Conservation (phyloP, 2,329 filamentous ascomycete genomes). For the Westerdykella sp. region DNA sequence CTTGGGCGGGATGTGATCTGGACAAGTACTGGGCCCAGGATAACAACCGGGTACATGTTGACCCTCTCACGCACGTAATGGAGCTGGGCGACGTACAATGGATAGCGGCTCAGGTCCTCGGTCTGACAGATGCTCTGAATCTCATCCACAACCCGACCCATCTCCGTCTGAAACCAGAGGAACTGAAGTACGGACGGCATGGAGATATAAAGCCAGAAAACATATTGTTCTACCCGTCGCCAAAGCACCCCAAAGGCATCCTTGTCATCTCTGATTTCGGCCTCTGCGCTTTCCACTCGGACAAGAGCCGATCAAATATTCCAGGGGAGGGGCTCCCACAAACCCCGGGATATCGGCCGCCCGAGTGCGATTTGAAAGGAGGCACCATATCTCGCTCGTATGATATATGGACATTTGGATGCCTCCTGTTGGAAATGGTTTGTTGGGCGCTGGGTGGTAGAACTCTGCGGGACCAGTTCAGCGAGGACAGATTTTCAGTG, state of each 20-base stretch:
- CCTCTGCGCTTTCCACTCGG: conserved; percentile 3
- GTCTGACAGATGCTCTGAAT: conserved; percentile 6
- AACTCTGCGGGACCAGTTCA: conserved; percentile 1
- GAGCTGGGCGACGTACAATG: conserved; percentile 1
- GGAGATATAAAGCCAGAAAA: conserved; percentile 8
- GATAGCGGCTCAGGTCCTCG: conserved; percentile 10
- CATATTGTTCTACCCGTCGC: conserved; percentile 4
- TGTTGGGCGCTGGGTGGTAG: conserved; percentile 11
- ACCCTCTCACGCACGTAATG: not conserved
- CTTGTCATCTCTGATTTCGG: conserved; percentile 9
- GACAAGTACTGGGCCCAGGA: conserved; percentile 5
- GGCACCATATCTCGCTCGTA: conserved; percentile 8
- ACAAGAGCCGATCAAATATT: conserved; percentile 4
- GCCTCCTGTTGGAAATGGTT: conserved; percentile 12
- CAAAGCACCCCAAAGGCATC: conserved; percentile 1
- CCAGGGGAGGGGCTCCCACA: not conserved
- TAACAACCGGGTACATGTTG: not conserved
- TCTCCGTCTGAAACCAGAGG: not conserved
- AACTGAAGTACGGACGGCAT: conserved; percentile 6
- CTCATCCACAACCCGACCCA: conserved; percentile 7
- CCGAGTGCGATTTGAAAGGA: conserved; percentile 13
- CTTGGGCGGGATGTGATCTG: conserved; percentile 8
- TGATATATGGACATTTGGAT: conserved; percentile 19
- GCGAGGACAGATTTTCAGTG: not conserved
- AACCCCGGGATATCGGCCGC: conserved; percentile 8